phyloP scores from a whole-genome alignment of 352 stramenopile species.

The Globisporangium irregulare region DNA sequence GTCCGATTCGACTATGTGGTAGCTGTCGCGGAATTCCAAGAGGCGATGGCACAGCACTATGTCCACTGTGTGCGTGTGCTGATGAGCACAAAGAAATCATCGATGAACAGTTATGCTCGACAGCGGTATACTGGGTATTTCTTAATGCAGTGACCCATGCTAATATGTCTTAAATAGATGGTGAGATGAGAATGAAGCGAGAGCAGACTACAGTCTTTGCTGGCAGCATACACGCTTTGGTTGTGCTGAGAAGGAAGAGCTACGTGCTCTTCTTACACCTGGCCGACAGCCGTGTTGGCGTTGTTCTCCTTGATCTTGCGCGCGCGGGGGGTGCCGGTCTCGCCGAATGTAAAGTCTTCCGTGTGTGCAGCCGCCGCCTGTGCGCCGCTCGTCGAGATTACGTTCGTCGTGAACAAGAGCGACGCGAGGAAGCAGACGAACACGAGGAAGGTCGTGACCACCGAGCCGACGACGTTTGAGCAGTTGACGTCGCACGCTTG shows the following conservation, averaged over 20 bases:
- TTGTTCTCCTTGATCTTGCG: constrained; percentile 31
- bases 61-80: not conserved
- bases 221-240: not conserved
- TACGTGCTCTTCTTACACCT: constrained; percentile 26
- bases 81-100: not conserved
- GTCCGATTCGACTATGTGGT: too few species aligned
- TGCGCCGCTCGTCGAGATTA: constrained; percentile 22
- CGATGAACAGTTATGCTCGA: not conserved
- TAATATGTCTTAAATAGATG: not conserved
- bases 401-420: constrained; percentile 48
- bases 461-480: constrained; percentile 47
- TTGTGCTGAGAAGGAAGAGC: not conserved
- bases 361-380: constrained; percentile 13
- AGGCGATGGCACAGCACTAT: not conserved
- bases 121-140: not conserved
- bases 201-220: not conserved
- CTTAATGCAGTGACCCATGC: not conserved
- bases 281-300: constrained; percentile 7
- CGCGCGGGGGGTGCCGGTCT: constrained; percentile 37
- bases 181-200: not conserved
- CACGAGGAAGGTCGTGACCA: constrained; percentile 50
- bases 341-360: constrained; percentile 51
- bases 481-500: constrained; percentile 69
- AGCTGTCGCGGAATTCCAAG: too few species aligned
- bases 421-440: constrained; percentile 56